These are phyloP conservation scores for Botrytis deweyae DNA, from an alignment of 2,329 filamentous ascomycete genomes.

Conservation along the genomic window DNA sequence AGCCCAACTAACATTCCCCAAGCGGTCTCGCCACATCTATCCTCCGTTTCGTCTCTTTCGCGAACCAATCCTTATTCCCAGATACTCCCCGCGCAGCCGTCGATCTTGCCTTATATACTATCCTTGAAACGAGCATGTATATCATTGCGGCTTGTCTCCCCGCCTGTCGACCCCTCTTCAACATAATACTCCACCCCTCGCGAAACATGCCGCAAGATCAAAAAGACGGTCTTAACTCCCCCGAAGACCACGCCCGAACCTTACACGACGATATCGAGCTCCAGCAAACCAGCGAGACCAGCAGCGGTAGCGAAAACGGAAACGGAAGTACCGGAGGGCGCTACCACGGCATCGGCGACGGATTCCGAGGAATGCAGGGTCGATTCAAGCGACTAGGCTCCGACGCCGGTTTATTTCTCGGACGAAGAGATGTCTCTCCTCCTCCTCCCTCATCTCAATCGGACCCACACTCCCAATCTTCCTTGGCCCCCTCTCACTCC, in stretches of 20 bases:
- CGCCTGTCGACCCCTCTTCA: conserved; percentile 20
- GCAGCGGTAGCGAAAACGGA: neutral
- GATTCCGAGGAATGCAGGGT: conserved; percentile 6
- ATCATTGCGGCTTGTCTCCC: conserved; percentile 24
- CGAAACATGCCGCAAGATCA: neutral
- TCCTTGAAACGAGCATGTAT: conserved; percentile 23
- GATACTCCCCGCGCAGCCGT: conserved; percentile 20
- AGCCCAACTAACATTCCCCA: neutral
- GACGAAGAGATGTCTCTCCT: neutral
- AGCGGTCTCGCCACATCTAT: conserved; percentile 22
- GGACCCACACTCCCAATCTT: neutral
- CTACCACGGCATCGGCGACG: neutral
- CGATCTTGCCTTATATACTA: conserved; percentile 17
- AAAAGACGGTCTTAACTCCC: neutral
- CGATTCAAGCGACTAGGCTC: conserved; percentile 12
- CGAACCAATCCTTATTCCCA: conserved; percentile 3
- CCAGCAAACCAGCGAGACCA: neutral
- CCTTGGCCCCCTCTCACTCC: neutral
- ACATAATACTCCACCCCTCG: conserved; percentile 9
- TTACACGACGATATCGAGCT: conserved; percentile 1
- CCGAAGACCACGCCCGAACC: neutral
- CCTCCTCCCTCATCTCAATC: neutral
- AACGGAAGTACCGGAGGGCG: neutral
- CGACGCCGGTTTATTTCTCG: neutral
- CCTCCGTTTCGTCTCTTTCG: conserved; percentile 22